A percentile compares a stretch with the other conserved stretches of the same genome.
Conservation (phyloP, 345 rosid species). For the Gossypium turneri region DNA sequence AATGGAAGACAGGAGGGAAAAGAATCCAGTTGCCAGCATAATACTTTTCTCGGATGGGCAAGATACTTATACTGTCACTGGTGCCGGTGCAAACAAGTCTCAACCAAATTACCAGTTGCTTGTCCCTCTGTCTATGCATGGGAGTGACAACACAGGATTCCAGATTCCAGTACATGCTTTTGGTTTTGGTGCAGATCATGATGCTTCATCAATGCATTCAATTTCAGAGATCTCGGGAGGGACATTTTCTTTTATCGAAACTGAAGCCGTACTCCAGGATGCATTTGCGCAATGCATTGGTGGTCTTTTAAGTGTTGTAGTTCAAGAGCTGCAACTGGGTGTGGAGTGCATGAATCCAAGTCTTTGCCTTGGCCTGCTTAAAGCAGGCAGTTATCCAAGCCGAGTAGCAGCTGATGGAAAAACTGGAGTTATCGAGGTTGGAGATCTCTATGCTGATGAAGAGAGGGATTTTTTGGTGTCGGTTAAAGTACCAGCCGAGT, state of each 20-base stretch:
- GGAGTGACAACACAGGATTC: constrained; percentile 50
- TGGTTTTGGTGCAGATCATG: constrained; percentile 94
- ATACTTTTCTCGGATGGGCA: constrained; percentile 92
- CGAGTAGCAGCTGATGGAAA: constrained; percentile 42
- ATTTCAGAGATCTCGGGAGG: constrained; percentile 90
- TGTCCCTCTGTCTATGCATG: constrained; percentile 61
- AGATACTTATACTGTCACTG: constrained; percentile 68
- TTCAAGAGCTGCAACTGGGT: constrained; percentile 71
- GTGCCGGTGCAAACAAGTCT: constrained; percentile 33
- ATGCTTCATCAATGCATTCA: constrained; percentile 90
- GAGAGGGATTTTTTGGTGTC: constrained; percentile 88
- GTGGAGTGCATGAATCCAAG: constrained; percentile 51
- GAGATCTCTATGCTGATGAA: constrained; percentile 94
- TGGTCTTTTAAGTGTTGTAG: constrained; percentile 91
- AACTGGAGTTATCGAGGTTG: constrained; percentile 61
- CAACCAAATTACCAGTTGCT: constrained; percentile 63
- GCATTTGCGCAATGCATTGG: constrained; percentile 99
- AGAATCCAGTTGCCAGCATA: constrained; percentile 82
- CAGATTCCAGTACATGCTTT: constrained; percentile 89
- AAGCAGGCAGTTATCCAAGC: constrained; percentile 78
- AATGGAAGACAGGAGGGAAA: constrained; percentile 76
- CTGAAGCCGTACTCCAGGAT: constrained; percentile 84
- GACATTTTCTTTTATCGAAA: constrained; percentile 92
- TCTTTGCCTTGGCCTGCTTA: constrained; percentile 52
- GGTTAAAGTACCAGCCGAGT: constrained; percentile 60